phyloP scores from a whole-genome alignment of 2,329 filamentous ascomycete species.

The Dryadomyces sulphureus region DNA sequence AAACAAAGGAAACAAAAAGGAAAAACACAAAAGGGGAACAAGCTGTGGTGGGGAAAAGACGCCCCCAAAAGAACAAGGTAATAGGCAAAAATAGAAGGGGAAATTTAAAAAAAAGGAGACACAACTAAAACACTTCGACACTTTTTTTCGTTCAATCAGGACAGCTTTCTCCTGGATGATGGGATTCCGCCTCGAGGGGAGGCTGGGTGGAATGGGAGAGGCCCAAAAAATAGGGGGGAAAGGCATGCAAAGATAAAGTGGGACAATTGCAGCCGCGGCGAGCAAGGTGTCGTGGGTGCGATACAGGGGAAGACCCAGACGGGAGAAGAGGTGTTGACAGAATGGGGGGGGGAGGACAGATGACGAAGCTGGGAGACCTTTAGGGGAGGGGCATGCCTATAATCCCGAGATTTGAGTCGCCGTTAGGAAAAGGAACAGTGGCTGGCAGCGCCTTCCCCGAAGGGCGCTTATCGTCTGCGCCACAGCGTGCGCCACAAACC shows the following conservation, averaged over 20 bases:
- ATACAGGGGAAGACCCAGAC: neutral
- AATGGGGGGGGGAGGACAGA: conserved; percentile 1
- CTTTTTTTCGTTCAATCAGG: neutral
- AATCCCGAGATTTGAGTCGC: neutral
- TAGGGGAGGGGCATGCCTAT: too few species aligned
- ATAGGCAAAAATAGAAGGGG: neutral
- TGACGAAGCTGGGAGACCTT: conserved; percentile 10
- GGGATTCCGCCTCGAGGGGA: neutral
- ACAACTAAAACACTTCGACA: neutral
- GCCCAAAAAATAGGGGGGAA: neutral
- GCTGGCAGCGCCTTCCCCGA: neutral
- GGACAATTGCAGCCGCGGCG: neutral
- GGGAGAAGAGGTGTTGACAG: neutral
- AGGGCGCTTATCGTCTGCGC: too few species aligned
- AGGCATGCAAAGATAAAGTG: neutral
- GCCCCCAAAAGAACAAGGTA: neutral
- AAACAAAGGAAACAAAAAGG: neutral
- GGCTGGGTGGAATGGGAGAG: neutral
- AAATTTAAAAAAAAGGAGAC: neutral
- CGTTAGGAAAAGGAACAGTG: neutral
- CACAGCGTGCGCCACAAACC: too few species aligned
- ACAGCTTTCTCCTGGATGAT: neutral
- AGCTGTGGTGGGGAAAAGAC: neutral
- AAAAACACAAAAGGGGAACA: neutral
- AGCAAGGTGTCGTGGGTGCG: neutral